Evolutionary conservation across 805 yeast species (phyloP).

Genomic region (Clavispora phyllophila): DNA sequence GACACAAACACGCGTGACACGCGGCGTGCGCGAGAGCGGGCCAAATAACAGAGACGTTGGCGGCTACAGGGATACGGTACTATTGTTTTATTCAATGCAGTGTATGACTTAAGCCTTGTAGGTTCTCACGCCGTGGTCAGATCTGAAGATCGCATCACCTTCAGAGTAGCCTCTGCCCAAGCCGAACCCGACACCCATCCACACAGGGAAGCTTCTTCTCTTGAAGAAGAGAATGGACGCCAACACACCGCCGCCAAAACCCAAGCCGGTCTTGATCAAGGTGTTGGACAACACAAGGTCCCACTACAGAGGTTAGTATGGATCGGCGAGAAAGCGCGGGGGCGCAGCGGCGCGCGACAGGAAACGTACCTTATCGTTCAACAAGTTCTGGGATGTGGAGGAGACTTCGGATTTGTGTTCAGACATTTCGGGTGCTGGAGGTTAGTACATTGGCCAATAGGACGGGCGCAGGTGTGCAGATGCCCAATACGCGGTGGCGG

Average conservation of each 20-base stretch:
- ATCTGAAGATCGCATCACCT: conserved; percentile 95
- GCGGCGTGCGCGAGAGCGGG: too few relatives aligned
- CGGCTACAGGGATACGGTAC: background rate
- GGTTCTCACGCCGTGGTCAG: conserved; percentile 68
- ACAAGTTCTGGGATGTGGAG: conserved; percentile 48
- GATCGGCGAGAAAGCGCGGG: too few relatives aligned
- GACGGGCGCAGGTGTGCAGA: background rate
- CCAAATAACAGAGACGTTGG: too few relatives aligned
- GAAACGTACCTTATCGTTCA: conserved; percentile 49
- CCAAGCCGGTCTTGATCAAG: conserved; percentile 90
- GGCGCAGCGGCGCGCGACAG: too few relatives aligned
- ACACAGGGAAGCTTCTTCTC: conserved; percentile 95
- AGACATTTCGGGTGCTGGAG: conserved; percentile 16
- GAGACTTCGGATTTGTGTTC: conserved; percentile 31
- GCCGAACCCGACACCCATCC: conserved; percentile 97
- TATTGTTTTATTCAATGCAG: conserved; percentile 1
- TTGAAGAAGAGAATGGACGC: conserved; percentile 85
- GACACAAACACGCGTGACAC: too few relatives aligned
- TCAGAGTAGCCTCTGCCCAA: conserved; percentile 97
- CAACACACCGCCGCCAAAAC: conserved; percentile 94
- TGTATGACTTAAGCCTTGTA: conserved; percentile 49
- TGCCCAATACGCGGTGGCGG: background rate
- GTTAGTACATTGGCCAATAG: conserved; percentile 7
- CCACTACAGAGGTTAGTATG: conserved; percentile 47
- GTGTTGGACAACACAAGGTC: conserved; percentile 94